Evolutionary conservation across 1,284 basidiomycete genomes (phyloP), one percentile per base, ranked within the genome.

Genomic region (Moesziomyces sp.): DNA sequence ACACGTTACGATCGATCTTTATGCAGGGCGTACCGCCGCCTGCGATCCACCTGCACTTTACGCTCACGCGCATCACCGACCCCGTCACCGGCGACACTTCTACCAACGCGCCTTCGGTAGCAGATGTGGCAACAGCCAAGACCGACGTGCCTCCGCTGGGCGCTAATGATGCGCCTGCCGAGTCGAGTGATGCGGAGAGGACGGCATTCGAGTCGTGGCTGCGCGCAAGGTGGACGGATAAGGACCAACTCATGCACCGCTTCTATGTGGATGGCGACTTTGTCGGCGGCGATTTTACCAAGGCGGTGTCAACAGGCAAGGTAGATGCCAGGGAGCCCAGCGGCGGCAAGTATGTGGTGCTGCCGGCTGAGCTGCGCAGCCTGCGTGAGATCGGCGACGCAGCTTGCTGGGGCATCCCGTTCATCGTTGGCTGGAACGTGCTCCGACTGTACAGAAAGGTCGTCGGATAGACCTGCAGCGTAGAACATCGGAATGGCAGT

Each of bases 1-100:
- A 93, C 84, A 94, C 93, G 38, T 86, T 98, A 24, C 89, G 71
- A 3, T 94, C 93, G 3, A 91, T 97, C 65, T 97, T 97, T 85
- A 88, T 92, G 74, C 88, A 91, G 71, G 88, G 92, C 16, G 87
- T 93, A 3, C 88, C 94, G 0, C 94, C 96, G 1, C 96, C 95
- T 0, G 86, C 88, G 1, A 88, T 98, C 19, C 92, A 96, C 83
- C 88, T 98, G 76, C 95, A 80, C 45, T 51, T 74, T 33, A 70
- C 63, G 13, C 52, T 80, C 50, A 71, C 67, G 1, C 45, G 60
- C 2, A 48, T 74, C 42, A 74, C 72, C 0, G 10, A 38, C 0
- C 43, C 72, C 13, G 52, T 60, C 2, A 23, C 35, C 2, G 49
- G 52, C 10, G 67, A 69, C 21, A 62, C 58, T 0, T 63, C 51